Evolutionary conservation across 2,329 filamentous ascomycete genomes (phyloP), one percentile per base, ranked within the genome.

Genomic region (Xenoacremonium recifei): DNA sequence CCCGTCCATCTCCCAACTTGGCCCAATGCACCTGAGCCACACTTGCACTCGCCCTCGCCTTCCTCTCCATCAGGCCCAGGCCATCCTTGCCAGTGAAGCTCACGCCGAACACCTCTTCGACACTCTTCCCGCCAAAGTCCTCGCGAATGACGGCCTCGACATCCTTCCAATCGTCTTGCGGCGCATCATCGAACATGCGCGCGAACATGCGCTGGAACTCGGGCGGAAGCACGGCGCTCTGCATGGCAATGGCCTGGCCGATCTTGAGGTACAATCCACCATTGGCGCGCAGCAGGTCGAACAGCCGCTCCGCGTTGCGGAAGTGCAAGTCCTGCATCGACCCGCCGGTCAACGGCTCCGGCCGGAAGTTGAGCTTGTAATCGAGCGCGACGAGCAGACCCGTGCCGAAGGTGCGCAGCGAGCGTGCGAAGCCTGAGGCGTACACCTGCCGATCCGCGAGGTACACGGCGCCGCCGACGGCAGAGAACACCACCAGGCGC

Each of bases 21-120:
- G 93, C 93, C 90, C 92, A 96, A 63, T 97, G 93, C 2, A 99
- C 93, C 68, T 97, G 93, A 1, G 93, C 93, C 7, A 99, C 92
- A 63, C 89, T 95, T 3, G 93, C 93, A 60, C 87, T 92, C 1
- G 86, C 87, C 46, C 85, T 63, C 6, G 80, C 80, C 42, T 68
- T 72, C 30, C 74, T 68, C 65, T 83, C 79, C 72, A 83, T 79
- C 50, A 83, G 40, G 56, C 86, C 73, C 73, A 80, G 62, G 71
- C 87, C 65, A 69, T 88, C 70, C 72, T 82, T 81, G 3, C 85
- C 81, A 1, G 72, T 73, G 61, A 96, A 95, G 56, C 86, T 89
- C 16, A 96, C 84, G 0, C 89, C 91, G 66, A 97, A 97, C 0
- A 96, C 89, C 53, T 96, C 90, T 68, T 96, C 89, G 0, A 85